A percentile compares a stretch with the other conserved stretches of the same genome.
Conservation (phyloP, 106 monocot species). For the Acorus gramineus region DNA sequence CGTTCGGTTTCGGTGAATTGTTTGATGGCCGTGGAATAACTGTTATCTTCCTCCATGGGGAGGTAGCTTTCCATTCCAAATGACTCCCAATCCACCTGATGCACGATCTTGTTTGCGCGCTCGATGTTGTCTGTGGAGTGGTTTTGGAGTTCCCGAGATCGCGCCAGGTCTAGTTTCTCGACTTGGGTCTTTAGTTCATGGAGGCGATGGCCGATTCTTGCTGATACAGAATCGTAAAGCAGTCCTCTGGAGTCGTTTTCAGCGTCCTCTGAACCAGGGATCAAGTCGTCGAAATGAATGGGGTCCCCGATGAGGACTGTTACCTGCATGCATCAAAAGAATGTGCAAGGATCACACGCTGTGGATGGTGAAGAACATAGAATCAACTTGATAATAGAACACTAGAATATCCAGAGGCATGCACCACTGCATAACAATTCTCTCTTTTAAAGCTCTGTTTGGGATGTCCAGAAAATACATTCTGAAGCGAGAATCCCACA, state of each 20-base stretch:
- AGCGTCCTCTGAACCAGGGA: conserved; percentile 19
- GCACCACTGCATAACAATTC: no score
- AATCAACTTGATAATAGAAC: no score
- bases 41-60: conserved; percentile 10
- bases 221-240: conserved; percentile 60
- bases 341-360: conserved; percentile 1
- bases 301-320: conserved; percentile 84
- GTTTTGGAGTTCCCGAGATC: conserved; percentile 9
- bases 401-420: no score
- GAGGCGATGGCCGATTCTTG: conserved; percentile 48
- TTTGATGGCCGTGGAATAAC: not conserved
- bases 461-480: no score
- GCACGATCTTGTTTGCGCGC: conserved; percentile 33
- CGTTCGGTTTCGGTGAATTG: not conserved
- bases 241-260: conserved; percentile 32
- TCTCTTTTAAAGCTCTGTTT: no score
- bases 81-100: conserved; percentile 85
- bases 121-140: conserved; percentile 5
- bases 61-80: conserved; percentile 46
- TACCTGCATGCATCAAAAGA: conserved; percentile 28
- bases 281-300: conserved; percentile 58
- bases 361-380: no score
- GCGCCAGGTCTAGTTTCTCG: conserved; percentile 48
- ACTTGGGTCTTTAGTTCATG: conserved; percentile 59
- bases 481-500: no score